Conservation (phyloP, 2,329 filamentous ascomycete genomes). For the Fusarium gaditjirri region DNA sequence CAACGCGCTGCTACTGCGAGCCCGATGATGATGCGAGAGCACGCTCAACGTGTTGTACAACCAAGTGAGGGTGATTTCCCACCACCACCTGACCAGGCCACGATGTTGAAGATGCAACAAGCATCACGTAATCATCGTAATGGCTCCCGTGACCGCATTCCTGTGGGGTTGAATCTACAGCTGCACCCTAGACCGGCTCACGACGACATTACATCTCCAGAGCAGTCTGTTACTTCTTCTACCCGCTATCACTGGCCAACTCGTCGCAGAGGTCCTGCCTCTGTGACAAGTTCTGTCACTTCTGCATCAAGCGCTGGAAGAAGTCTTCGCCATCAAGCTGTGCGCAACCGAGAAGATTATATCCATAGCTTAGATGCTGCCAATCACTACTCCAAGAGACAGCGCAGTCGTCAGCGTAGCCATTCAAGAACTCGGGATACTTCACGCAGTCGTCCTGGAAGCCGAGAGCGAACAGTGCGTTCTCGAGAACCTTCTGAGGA, state of each 20-base stretch:
- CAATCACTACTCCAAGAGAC: constrained; percentile 67
- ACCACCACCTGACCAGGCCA: constrained; percentile 70
- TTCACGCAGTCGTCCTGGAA: constrained; percentile 58
- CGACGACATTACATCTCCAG: constrained; percentile 66
- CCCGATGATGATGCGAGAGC: constrained; percentile 70
- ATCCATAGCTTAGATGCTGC: constrained; percentile 87
- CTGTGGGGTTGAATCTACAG: constrained; percentile 73
- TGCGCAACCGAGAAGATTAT: constrained; percentile 80
- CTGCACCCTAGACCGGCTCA: constrained; percentile 67
- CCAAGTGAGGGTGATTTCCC: constrained; percentile 56
- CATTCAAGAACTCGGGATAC: constrained; percentile 57
- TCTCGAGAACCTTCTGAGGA: constrained; percentile 74
- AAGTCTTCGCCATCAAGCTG: constrained; percentile 59
- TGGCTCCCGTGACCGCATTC: constrained; percentile 81
- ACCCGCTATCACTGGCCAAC: constrained; percentile 66
- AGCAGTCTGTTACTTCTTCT: constrained; percentile 65
- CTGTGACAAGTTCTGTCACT: constrained; percentile 67
- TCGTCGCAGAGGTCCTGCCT: constrained; percentile 64
- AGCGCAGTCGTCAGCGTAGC: constrained; percentile 66
- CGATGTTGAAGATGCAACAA: constrained; percentile 70
- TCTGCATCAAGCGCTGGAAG: constrained; percentile 64
- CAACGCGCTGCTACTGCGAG: constrained; percentile 75
- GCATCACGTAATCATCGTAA: constrained; percentile 69
- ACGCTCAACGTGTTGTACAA: constrained; percentile 51
- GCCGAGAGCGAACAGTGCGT: constrained; percentile 62